Base-by-base conservation (phyloP, 441 rosid genomes). In the Bruguiera hainesii region DNA sequence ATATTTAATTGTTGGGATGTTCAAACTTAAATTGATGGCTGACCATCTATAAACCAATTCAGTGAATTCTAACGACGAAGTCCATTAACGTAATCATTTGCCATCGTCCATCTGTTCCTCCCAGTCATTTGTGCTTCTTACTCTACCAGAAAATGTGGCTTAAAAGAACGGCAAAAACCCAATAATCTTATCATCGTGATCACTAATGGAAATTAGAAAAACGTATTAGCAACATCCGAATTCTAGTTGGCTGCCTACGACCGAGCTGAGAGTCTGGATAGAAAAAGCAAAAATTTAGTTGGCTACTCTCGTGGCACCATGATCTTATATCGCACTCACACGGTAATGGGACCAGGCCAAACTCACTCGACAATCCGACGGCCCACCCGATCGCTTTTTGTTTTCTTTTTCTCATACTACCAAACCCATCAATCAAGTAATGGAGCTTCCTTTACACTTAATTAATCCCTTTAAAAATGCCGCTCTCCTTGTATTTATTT, bases 21-120 rank as follows among this genome's bases (percentile, higher is more conserved):
- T 13, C 48, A 42, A 42, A 3, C 16, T 42, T 42, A 42, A 42
- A 13, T 42, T 42, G 48, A 42, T 13, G 48, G 71, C 55, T 7
- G 52, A 51, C 66, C 78, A 72, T 65, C 76, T 39, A 59, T 21
- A 71, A 58, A 65, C 62, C 49, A 21, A 63, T 23, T 20, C 11
- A 21, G 10, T 42, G 18, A 30, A 35, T 28, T 57, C 59, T 59
- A 65, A 71, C 66, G 18, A 65, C 66, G 18, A 71, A 63, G 61
- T 58, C 28, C 65, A 15, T 51, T 20, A 25, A 26, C 30, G 16
- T 8, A 25, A 65, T 71, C 37, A 64, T 63, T 20, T 28, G 49
- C 2, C 64, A 64, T 57, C 57, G 57, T 30, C 6, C 19, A 7
- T 7, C 3, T 0, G 28, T 16, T 68, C 59, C 68, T 0, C 48